These are phyloP conservation scores for Dactylellina sp. DNA, from an alignment of 2,329 filamentous ascomycete species.

Conservation along the genomic window DNA sequence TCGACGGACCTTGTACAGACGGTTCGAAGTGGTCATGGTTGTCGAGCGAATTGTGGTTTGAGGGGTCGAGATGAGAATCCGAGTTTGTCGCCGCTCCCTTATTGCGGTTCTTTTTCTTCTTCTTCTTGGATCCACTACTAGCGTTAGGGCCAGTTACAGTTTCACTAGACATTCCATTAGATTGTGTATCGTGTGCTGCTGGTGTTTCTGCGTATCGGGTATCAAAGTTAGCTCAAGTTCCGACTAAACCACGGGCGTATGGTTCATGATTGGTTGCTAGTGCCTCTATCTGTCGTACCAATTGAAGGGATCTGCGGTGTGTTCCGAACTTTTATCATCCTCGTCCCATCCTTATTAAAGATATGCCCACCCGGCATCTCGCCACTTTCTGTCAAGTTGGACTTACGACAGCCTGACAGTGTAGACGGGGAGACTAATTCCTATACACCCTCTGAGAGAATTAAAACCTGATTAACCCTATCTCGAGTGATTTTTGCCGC, in stretches of 20 bases:
- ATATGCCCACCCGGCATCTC: slow-evolving; percentile 59
- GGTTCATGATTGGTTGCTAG: not conserved
- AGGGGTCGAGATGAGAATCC: slow-evolving; percentile 52
- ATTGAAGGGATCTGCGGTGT: slow-evolving; percentile 53
- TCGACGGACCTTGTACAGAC: slow-evolving; percentile 57
- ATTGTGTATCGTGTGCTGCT: slow-evolving; percentile 52
- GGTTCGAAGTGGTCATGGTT: slow-evolving; percentile 56
- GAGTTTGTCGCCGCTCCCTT: slow-evolving; percentile 45
- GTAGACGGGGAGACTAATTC: slow-evolving; percentile 24
- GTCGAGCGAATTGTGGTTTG: slow-evolving; percentile 36
- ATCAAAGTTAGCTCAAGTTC: slow-evolving; percentile 23
- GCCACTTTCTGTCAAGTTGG: slow-evolving; percentile 49
- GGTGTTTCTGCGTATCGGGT: slow-evolving; percentile 35
- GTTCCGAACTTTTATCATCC: slow-evolving; percentile 61
- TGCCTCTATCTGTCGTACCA: slow-evolving; percentile 38
- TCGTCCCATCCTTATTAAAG: slow-evolving; percentile 61
- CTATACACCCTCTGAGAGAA: slow-evolving; percentile 27
- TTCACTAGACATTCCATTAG: slow-evolving; percentile 49
- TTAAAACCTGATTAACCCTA: slow-evolving; percentile 26
- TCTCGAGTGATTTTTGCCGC: slow-evolving; percentile 25
- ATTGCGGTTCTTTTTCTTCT: slow-evolving; percentile 57
- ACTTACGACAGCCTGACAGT: slow-evolving; percentile 36
- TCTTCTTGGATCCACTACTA: slow-evolving; percentile 49
- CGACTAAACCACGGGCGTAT: not conserved
- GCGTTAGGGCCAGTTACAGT: slow-evolving; percentile 32